Conservation (phyloP, 805 yeast genomes). For the Saturnispora zaruensis region DNA sequence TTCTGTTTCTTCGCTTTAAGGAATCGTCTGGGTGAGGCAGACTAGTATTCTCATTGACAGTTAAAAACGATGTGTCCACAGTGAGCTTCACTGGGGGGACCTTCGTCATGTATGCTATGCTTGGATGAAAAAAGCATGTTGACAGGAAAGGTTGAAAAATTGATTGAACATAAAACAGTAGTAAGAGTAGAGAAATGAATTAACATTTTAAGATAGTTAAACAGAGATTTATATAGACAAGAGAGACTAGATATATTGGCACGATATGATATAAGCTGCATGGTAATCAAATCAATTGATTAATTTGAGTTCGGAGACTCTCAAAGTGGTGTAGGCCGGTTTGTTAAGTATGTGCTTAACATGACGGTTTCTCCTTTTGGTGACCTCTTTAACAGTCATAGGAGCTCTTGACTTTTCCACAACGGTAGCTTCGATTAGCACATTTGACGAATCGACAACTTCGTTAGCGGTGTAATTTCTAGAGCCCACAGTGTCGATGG, state of each 20-base stretch:
- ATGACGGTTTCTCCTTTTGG: conserved; percentile 76
- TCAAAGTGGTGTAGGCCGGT: conserved; percentile 67
- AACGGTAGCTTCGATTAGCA: conserved; percentile 64
- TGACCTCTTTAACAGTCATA: conserved; percentile 59
- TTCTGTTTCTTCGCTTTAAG: not conserved
- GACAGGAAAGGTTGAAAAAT: not conserved
- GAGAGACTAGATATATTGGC: not conserved
- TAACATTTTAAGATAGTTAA: too few species aligned
- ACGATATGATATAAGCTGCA: not conserved
- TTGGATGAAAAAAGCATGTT: not conserved
- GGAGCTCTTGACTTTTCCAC: conserved; percentile 81
- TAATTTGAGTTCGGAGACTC: conserved; percentile 47
- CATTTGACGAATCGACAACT: conserved; percentile 45
- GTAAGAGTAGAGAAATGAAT: not conserved
- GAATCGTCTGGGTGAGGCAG: not conserved
- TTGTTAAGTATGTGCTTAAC: conserved; percentile 56
- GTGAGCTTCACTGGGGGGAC: conserved; percentile 4
- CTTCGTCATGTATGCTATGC: not conserved
- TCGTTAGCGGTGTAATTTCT: conserved; percentile 67
- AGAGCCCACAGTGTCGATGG: conserved; percentile 77
- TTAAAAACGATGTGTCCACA: conserved; percentile 4
- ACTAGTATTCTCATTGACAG: not conserved
- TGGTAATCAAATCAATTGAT: not conserved
- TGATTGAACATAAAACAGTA: not conserved
- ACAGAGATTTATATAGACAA: too few species aligned